Base-by-base conservation (phyloP, 108 stramenopile species). In the Cyclotella sp. region DNA sequence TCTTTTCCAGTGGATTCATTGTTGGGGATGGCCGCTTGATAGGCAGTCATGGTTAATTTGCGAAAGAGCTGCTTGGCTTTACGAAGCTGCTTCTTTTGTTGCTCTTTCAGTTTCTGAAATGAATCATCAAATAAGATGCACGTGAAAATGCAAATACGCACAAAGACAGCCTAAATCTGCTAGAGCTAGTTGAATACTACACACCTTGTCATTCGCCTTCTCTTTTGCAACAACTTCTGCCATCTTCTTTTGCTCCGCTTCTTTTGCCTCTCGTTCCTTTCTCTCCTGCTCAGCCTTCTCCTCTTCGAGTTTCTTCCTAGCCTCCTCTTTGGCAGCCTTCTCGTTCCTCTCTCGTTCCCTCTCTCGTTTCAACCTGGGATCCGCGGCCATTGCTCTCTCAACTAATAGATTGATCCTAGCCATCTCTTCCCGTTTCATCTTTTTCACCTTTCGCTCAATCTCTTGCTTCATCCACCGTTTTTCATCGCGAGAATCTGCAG, bases 401-500 rank as follows among this genome's bases (percentile, higher is more conserved):
- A 99, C 97, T n/a, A 99, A 75, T 18, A 73, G 51, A 44, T 82
- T 89, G 59, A 99, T 88, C 5, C 99, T 89, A 55, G 93, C 88
- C 72, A 93, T 85, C 82, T 99, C 99, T 75, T 95, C 92, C 72
- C 81, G 90, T 81, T 99, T 99, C 77, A 96, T 77, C 57, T 91
- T 94, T 84, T 94, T 96, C 39, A 97, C 88, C 30, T 85, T 83
- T 15, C 89, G 82, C 58, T 97, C 97, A 74, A 98, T 97, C 83
- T 99, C 98, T 78, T 98, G 97, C 85, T 93, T 86, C 92, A 97
- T 96, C 97, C 97, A 98, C 39, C 99, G 80, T 70, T 98, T 97
- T 77, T 99, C 98, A 67, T 96, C 95, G 6, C 99, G 87, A 59
- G 77, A 86, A 46, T 91, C 93, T 19, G 97, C 99, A 58, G 88